Conservation (phyloP, 306 rosid genomes). For the Potentilla sterilis region DNA sequence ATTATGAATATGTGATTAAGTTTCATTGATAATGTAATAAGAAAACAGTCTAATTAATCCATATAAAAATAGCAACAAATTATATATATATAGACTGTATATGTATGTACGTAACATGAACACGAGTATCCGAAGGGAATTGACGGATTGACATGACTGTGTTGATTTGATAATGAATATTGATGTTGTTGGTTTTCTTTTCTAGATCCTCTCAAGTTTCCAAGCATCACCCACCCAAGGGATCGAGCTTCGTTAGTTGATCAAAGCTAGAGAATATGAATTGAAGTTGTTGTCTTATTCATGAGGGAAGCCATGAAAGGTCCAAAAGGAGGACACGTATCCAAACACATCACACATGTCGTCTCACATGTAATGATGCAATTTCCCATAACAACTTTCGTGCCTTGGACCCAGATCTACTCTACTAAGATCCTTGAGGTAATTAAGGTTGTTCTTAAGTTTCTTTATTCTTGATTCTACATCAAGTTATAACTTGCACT, state of each 20-base stretch:
- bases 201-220: neutral
- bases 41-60: too few species aligned
- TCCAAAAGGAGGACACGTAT: neutral
- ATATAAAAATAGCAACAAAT: neutral
- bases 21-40: too few species aligned
- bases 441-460: too few species aligned
- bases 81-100: neutral
- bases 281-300: neutral
- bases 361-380: constrained; percentile 13
- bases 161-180: neutral
- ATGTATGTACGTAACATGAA: neutral
- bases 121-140: neutral
- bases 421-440: neutral
- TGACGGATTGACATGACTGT: neutral
- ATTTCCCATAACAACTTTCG: neutral
- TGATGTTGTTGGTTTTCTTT: neutral
- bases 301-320: neutral
- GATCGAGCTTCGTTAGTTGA: neutral
- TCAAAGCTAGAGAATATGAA: neutral
- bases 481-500: too few species aligned
- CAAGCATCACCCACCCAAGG: neutral
- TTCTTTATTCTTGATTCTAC: neutral
- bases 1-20: too few species aligned
- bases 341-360: constrained; percentile 1
- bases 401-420: neutral